Conservation (phyloP, 2,329 filamentous ascomycete species). For the Epichloe bromicola region DNA sequence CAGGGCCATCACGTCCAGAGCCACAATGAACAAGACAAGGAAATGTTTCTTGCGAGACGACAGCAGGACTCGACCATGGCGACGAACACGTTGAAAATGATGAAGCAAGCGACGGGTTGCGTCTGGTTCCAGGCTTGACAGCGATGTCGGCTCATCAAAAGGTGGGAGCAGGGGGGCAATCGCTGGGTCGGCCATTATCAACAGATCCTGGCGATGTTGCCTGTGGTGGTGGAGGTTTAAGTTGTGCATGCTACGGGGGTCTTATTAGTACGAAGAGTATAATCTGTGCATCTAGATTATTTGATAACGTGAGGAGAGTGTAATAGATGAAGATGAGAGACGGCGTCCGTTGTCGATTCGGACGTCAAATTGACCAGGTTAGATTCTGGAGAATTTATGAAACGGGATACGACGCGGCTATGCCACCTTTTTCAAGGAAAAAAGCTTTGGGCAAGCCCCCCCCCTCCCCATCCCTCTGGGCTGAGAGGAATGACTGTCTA, state of each 20-base stretch:
- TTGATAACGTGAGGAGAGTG: background rate
- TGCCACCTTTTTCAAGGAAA: background rate
- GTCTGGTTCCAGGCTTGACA: background rate
- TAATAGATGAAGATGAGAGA: background rate
- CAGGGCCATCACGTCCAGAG: constrained; percentile 32
- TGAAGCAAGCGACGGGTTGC: constrained; percentile 1
- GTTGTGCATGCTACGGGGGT: background rate
- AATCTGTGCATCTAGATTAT: background rate
- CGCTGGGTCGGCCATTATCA: background rate
- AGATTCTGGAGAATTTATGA: background rate
- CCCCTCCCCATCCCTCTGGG: background rate
- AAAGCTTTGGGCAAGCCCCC: background rate
- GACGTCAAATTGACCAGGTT: background rate
- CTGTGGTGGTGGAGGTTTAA: background rate
- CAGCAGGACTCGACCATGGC: constrained; percentile 11
- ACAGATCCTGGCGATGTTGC: background rate
- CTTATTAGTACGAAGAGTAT: background rate
- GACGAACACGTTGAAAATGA: constrained; percentile 3
- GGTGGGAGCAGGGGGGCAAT: constrained; percentile 2
- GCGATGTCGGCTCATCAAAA: background rate
- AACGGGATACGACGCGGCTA: background rate
- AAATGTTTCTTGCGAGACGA: constrained; percentile 31
- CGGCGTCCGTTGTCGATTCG: background rate
- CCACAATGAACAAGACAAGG: constrained; percentile 28
- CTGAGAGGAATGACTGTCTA: background rate